These are phyloP conservation scores for Neonectria hederae DNA, from an alignment of 2,329 filamentous ascomycete genomes.

Conservation along the genomic window DNA sequence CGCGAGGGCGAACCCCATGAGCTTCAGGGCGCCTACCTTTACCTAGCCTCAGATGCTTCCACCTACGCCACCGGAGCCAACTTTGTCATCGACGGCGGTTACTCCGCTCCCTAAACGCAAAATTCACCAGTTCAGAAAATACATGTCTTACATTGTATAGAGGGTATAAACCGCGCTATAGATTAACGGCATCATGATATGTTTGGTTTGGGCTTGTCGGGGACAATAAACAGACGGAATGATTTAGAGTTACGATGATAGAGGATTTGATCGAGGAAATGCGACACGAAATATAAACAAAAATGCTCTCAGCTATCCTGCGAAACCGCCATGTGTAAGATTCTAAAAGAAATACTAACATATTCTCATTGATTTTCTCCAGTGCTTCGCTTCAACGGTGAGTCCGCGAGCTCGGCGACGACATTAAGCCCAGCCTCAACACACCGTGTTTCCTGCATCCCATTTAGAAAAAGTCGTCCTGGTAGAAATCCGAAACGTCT, in stretches of 20 bases:
- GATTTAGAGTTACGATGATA: neutral
- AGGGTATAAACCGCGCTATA: neutral
- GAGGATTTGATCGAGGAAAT: neutral
- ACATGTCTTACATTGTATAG: neutral
- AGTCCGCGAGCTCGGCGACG: too few species aligned
- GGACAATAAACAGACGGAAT: neutral
- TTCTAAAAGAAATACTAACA: neutral
- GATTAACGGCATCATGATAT: neutral
- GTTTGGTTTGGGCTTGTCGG: neutral
- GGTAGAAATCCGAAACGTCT: neutral
- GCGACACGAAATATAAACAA: neutral
- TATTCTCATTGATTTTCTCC: neutral
- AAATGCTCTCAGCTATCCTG: neutral
- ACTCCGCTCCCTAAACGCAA: conserved; percentile 38
- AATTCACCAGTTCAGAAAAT: neutral
- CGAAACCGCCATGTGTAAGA: neutral
- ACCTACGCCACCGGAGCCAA: conserved; percentile 47
- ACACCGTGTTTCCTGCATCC: too few species aligned
- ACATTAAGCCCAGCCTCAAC: too few species aligned
- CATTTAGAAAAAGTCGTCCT: neutral
- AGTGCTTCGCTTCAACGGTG: too few species aligned
- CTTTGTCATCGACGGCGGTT: conserved; percentile 45
- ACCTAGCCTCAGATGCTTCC: conserved; percentile 45
- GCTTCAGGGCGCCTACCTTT: conserved; percentile 40
- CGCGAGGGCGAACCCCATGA: conserved; percentile 42